Evolutionary conservation across 805 yeast genomes (phyloP).

Genomic region (Metschnikowia borealis): DNA sequence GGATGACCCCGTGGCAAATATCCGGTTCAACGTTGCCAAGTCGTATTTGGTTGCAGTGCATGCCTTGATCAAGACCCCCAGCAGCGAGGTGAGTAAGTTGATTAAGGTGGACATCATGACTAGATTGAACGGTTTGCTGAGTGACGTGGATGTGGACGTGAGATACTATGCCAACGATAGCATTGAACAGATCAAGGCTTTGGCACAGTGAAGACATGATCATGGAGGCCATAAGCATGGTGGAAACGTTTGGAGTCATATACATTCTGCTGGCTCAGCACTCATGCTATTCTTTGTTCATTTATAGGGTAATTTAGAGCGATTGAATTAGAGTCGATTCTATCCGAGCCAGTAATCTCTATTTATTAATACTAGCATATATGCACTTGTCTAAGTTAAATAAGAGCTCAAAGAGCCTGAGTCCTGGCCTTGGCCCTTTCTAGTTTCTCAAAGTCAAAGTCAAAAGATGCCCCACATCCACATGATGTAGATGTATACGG

Average conservation of each 20-base stretch:
- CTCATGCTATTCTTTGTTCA: constrained; percentile 1
- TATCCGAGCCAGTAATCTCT: background rate
- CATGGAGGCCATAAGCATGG: background rate
- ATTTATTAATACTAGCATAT: too few species aligned
- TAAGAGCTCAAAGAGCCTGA: background rate
- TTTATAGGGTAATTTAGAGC: background rate
- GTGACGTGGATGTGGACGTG: constrained; percentile 85
- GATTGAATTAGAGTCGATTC: background rate
- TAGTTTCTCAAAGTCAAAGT: constrained; percentile 45
- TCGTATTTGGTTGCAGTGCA: constrained; percentile 62
- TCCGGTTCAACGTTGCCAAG: constrained; percentile 92
- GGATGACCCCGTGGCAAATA: constrained; percentile 87
- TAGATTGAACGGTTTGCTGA: constrained; percentile 56
- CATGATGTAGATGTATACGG: constrained; percentile 68
- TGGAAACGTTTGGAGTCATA: constrained; percentile 1
- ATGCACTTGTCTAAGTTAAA: too few species aligned
- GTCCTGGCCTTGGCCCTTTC: constrained; percentile 18
- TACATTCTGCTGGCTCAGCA: constrained; percentile 1
- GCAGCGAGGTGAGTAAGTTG: constrained; percentile 20
- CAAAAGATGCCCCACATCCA: constrained; percentile 46
- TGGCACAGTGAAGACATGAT: constrained; percentile 3
- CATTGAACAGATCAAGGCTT: constrained; percentile 28
- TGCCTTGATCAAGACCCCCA: constrained; percentile 35
- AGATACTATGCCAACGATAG: constrained; percentile 77
- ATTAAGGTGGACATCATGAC: constrained; percentile 53